Evolutionary conservation across 495 filamentous ascomycete species (phyloP).

Genomic region (Penicillium pancosmium): DNA sequence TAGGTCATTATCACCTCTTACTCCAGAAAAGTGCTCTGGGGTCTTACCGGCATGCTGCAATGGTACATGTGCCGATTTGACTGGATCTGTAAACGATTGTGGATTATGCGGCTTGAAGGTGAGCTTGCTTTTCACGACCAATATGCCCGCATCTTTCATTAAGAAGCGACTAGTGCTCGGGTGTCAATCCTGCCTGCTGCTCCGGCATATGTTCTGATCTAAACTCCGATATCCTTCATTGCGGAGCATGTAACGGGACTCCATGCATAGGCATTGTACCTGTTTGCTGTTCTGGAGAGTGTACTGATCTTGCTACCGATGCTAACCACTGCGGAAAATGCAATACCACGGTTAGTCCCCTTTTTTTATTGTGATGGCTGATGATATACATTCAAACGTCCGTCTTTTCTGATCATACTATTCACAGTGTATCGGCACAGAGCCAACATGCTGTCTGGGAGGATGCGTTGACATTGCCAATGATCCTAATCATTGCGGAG

Average conservation of each 20-base stretch:
- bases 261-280: constrained; percentile 17
- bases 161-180: constrained; percentile 13
- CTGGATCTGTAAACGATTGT: constrained; percentile 13
- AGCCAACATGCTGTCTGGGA: constrained; percentile 21
- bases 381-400: background rate
- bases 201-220: constrained; percentile 19
- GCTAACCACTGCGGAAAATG: constrained; percentile 21
- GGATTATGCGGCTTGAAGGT: constrained; percentile 17
- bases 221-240: constrained; percentile 6
- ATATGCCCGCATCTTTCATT: too few species aligned
- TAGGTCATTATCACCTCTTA: background rate
- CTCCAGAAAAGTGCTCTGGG: constrained; percentile 15
- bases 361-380: background rate
- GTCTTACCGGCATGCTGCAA: constrained; percentile 20
- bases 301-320: constrained; percentile 18
- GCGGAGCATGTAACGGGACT: constrained; percentile 11
- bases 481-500: constrained; percentile 19
- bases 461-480: constrained; percentile 12
- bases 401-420: background rate
- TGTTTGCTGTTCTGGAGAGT: constrained; percentile 19
- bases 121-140: background rate
- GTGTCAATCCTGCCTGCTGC: constrained; percentile 17
- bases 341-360: constrained; percentile 6
- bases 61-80: constrained; percentile 17
- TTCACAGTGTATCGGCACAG: constrained; percentile 13